Conservation (phyloP, 495 filamentous ascomycete species). For the Hypoxylon lienhwacheense region DNA sequence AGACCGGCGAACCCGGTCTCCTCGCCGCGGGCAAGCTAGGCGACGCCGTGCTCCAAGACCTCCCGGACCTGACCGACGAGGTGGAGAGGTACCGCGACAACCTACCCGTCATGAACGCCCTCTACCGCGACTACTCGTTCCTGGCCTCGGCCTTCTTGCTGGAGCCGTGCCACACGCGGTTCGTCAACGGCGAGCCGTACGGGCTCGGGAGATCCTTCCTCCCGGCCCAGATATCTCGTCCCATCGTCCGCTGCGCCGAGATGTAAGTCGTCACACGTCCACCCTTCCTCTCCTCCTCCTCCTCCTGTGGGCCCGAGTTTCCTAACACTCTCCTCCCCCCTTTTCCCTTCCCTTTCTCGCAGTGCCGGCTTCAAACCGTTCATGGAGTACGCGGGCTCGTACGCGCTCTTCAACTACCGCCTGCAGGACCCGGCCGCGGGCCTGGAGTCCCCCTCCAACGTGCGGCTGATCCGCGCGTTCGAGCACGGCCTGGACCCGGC, state of each 20-base stretch:
- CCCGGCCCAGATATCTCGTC: constrained; percentile 68
- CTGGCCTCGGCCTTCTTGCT: constrained; percentile 84
- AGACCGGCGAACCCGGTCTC: constrained; percentile 70
- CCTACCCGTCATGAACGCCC: constrained; percentile 73
- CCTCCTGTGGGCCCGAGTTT: no score
- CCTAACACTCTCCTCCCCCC: no score
- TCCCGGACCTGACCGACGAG: constrained; percentile 72
- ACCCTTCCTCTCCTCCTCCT: no score
- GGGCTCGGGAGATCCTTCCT: constrained; percentile 72
- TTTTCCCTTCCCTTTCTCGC: no score
- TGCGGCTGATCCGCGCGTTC: constrained; percentile 84
- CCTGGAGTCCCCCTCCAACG: constrained; percentile 70
- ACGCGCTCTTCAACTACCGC: constrained; percentile 87
- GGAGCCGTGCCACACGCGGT: constrained; percentile 88
- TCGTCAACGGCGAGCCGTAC: constrained; percentile 66
- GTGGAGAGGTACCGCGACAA: constrained; percentile 71
- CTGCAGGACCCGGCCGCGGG: constrained; percentile 66
- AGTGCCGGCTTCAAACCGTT: constrained; percentile 77
- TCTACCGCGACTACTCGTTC: constrained; percentile 90
- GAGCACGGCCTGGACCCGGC: constrained; percentile 80
- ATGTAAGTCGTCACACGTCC: constrained; percentile 58
- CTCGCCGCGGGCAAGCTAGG: constrained; percentile 73
- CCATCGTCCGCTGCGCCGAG: constrained; percentile 75
- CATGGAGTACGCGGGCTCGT: constrained; percentile 93
- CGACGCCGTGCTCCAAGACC: constrained; percentile 61